Evolutionary conservation across 768 basidiomycete species (phyloP).

Genomic region (Pulveroboletus sp.): DNA sequence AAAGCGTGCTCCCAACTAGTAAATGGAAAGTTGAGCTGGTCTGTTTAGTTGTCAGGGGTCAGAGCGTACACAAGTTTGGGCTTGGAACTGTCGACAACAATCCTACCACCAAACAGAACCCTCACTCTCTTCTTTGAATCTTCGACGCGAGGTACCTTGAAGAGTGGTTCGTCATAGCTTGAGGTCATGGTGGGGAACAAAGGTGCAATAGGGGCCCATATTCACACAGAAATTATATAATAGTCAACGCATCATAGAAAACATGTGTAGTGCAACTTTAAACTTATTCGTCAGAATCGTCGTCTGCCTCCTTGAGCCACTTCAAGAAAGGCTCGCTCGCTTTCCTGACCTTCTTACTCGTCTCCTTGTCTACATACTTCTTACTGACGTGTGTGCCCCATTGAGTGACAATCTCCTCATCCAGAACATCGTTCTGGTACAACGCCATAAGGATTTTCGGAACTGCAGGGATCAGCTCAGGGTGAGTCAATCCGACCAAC

Average conservation of each 20-base stretch:
- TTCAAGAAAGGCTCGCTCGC: conserved; percentile 94
- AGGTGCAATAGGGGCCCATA: no score
- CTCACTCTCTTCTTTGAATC: conserved; percentile 47
- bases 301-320: conserved; percentile 90
- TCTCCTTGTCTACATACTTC: conserved; percentile 94
- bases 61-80: conserved; percentile 55
- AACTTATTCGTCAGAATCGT: conserved; percentile 42
- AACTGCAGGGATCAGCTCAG: conserved; percentile 63
- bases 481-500: conserved; percentile 67
- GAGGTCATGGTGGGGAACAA: conserved; percentile 11
- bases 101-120: conserved; percentile 47
- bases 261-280: background rate
- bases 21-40: background rate
- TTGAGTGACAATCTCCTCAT: conserved; percentile 83
- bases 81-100: conserved; percentile 51
- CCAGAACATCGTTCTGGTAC: conserved; percentile 88
- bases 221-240: background rate
- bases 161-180: conserved; percentile 26
- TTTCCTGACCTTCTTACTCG: conserved; percentile 92
- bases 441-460: conserved; percentile 93
- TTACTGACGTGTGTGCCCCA: conserved; percentile 97
- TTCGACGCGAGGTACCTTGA: conserved; percentile 45
- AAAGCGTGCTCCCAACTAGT: conserved; percentile 52
- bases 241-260: conserved; percentile 14
- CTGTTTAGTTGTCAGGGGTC: background rate